Base-by-base conservation (phyloP, 1,139 yeast genomes). In the Candida sojae region DNA sequence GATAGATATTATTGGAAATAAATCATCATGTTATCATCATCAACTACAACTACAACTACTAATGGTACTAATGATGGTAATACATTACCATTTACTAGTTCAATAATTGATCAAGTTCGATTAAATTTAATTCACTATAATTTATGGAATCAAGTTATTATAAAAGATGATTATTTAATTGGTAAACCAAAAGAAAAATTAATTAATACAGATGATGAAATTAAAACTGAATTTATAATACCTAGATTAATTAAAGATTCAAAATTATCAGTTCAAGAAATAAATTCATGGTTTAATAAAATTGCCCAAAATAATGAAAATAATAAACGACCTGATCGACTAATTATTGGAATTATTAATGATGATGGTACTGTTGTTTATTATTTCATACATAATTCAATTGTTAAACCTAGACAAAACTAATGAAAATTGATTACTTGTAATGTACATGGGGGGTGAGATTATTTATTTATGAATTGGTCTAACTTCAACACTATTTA, bases 301-400 rank as follows among this genome's bases (percentile, higher is more conserved):
- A 39, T 34, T 10, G 28, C 21, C 21, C 21, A 38, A 28, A 38
- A 40, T 4, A 34, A 36, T 3, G n/a, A 34, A 29, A 29, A 42
- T 5, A 49, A 51, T 10, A 31, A 17, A 2, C 60, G 72, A 48
- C 79, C 73, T 0, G 59, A 59, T 23, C 63, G 84, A 44, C 48
- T 86, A 2, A 68, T 84, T 0, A 63, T 84, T 60, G 90, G 81
- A 0, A 67, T 86, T 53, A 73, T 80, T 7, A 82, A 84, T 48
- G 74, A 75, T 47, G 92, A 86, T 61, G 84, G 88, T 0, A 83
- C 90, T 0, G 75, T 86, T 3, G 86, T 84, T 5, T 86, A 84
- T 57, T 86, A 86, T 58, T 76, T 82, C 56, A 74, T 84, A 35
- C 79, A 84, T 58, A 78, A 79, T 52, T 91, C 89, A 0, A 68